Percentiles rank a stretch among this genome's conserved stretches.
These are phyloP conservation scores for Erysimum pusillum DNA, from an alignment of 441 rosid species.

Conservation along the genomic window DNA sequence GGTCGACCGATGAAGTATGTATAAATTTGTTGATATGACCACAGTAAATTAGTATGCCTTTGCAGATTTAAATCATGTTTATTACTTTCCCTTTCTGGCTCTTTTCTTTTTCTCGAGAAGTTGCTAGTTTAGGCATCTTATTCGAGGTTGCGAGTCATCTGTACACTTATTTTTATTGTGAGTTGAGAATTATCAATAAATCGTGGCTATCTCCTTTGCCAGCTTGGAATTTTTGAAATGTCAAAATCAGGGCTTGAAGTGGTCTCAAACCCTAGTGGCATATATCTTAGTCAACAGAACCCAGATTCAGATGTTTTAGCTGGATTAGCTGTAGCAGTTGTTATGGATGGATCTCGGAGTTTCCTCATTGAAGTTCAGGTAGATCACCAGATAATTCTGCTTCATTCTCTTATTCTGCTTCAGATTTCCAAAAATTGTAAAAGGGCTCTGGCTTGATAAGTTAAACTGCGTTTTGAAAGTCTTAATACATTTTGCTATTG, in stretches of 20 bases:
- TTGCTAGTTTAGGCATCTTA: slow-evolving; percentile 20
- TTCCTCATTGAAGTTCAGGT: slow-evolving; percentile 97
- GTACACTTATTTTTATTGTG: neutral
- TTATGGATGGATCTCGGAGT: slow-evolving; percentile 90
- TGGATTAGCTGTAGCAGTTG: slow-evolving; percentile 90
- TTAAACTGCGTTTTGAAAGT: slow-evolving; percentile 22
- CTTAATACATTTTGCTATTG: neutral
- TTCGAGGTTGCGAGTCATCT: slow-evolving; percentile 22
- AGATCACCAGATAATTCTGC: slow-evolving; percentile 11
- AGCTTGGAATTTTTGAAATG: slow-evolving; percentile 99
- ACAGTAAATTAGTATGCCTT: slow-evolving; percentile 3
- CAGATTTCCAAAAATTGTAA: neutral
- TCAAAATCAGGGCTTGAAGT: slow-evolving; percentile 75
- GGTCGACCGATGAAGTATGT: slow-evolving; percentile 91
- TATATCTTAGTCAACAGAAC: slow-evolving; percentile 78
- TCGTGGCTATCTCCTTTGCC: slow-evolving; percentile 46
- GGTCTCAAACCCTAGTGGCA: slow-evolving; percentile 88
- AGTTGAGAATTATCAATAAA: slow-evolving; percentile 26
- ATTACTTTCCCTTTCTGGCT: slow-evolving; percentile 11
- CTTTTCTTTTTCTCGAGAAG: slow-evolving; percentile 2
- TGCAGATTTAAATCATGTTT: slow-evolving; percentile 7
- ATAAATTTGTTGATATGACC: neutral
- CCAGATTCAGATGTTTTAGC: slow-evolving; percentile 83
- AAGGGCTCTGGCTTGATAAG: neutral
- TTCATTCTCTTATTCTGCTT: slow-evolving; percentile 21